Evolutionary conservation across 2,329 filamentous ascomycete genomes (phyloP), one percentile per base, ranked within the genome.

Genomic region (Claviceps paspali): DNA sequence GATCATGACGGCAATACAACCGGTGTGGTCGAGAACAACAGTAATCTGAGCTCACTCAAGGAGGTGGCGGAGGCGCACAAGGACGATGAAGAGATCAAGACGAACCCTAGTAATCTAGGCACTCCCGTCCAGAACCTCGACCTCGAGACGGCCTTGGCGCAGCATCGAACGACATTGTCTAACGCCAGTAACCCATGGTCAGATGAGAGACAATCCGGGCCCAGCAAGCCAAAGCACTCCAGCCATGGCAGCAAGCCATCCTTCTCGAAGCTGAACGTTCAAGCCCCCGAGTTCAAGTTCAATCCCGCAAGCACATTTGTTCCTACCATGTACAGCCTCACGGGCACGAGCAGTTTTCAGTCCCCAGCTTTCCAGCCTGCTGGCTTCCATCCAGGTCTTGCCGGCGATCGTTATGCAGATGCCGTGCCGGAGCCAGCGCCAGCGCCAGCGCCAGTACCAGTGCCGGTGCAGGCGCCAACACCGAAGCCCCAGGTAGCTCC

Each of bases 201-300:
- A 19, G 70, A 76, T 35, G 55, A 61, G 5, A 58, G 76, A 35
- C 55, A 60, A 6, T 57, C 67, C 11, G 49, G 54, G 29, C 49
- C 59, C 19, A 53, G 55, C 31, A 57, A 54, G 19, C 49, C 55
- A 17, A 52, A 60, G 22, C 60, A 62, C 30, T 61, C 58, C 12
- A 60, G 65, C 9, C 81, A 86, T 50, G 68, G 65, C 14, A 79
- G 77, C 52, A 83, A 80, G 48, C 65, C 76, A 3, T 87, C 76
- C 0, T 57, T 78, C 30, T 84, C 85, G 1, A 87, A 79, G 47
- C 70, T 96, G 47, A 96, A 96, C 49, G 86, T 92, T 22, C 75
- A 80, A 43, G 88, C 88, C 0, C 82, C 86, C 33, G 84, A 91
- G 51, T 95, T 95, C 65, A 84, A 79, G 48, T 88, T 88, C 57